Evolutionary conservation across 257 asterid genomes (phyloP).

Genomic region (Solanum tarapatanum): DNA sequence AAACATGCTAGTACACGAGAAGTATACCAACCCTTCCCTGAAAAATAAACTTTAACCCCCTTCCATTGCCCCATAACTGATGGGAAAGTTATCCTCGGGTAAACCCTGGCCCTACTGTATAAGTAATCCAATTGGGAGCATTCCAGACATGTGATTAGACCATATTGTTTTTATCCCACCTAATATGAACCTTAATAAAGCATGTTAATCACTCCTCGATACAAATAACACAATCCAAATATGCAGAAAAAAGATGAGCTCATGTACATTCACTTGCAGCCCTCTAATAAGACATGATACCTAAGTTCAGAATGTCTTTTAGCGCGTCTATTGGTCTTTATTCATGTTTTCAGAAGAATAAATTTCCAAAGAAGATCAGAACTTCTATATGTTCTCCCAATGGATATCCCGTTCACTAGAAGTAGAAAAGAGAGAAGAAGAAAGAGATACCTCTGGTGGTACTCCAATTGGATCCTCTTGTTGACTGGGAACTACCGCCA

Average conservation of each 20-base stretch:
- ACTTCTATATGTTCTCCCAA: background rate
- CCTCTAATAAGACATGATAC: background rate
- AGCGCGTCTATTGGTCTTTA: background rate
- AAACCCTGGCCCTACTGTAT: background rate
- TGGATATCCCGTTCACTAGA: background rate
- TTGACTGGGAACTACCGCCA: conserved; percentile 43
- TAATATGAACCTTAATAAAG: background rate
- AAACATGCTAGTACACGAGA: background rate
- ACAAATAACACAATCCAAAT: background rate
- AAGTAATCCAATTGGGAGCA: background rate
- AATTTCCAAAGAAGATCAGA: background rate
- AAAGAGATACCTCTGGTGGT: conserved; percentile 73
- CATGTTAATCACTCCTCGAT: background rate
- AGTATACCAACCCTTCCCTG: background rate
- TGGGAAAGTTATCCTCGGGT: background rate
- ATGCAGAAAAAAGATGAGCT: background rate
- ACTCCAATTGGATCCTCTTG: conserved; percentile 56
- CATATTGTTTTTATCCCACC: background rate
- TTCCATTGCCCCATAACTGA: background rate
- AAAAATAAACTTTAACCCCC: background rate
- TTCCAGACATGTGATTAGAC: background rate
- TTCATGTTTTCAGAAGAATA: background rate
- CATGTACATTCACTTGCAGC: background rate
- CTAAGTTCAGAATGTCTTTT: background rate
- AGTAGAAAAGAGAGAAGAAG: background rate